Evolutionary conservation across 2,329 filamentous ascomycete genomes (phyloP), one percentile per base, ranked within the genome.

Genomic region (Leptographium procerum): DNA sequence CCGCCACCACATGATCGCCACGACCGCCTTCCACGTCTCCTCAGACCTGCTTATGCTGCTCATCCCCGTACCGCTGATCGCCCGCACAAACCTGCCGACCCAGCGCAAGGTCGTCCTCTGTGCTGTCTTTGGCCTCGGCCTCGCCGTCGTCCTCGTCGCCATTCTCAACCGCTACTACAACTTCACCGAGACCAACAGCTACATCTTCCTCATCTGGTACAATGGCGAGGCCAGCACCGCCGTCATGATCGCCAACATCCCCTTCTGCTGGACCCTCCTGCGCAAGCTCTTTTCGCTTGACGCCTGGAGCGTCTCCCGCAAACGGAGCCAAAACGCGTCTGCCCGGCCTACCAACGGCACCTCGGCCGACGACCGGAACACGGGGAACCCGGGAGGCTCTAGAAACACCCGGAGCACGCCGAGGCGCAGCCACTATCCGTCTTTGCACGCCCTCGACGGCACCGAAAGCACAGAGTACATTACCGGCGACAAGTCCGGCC

Each of bases 161-260:
- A 74, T 79, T 7, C 70, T 85, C 19, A 85, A 83, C 69, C 83
- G 84, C 60, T 81, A 82, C 65, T 83, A 83, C 69, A 82, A 79
- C 51, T 83, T 85, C 60, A 75, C 70, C 19, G 69, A 80, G 24
- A 79, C 79, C 0, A 84, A 81, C 65, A 79, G 78, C 3, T 70
- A 72, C 16, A 68, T 77, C 43, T 85, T 82, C 72, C 75, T 82
- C 0, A 77, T 77, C 63, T 85, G 82, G 81, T 83, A 83, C 62
- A 75, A 82, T 10, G 75, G 80, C 31, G 82, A 85, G 65, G 75
- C 77, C 14, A 80, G 77, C 51, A 82, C 82, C 0, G 80, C 81
- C 7, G 73, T 85, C 47, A 74, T 83, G 54, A 81, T 84, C 19
- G 76, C 81, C 31, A 85, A 85, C 60, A 72, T 85, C 7, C 82